Evolutionary conservation across 208 protist species (phyloP), one percentile per base, ranked within the genome.

Genomic region (Leishmania mexicana): DNA sequence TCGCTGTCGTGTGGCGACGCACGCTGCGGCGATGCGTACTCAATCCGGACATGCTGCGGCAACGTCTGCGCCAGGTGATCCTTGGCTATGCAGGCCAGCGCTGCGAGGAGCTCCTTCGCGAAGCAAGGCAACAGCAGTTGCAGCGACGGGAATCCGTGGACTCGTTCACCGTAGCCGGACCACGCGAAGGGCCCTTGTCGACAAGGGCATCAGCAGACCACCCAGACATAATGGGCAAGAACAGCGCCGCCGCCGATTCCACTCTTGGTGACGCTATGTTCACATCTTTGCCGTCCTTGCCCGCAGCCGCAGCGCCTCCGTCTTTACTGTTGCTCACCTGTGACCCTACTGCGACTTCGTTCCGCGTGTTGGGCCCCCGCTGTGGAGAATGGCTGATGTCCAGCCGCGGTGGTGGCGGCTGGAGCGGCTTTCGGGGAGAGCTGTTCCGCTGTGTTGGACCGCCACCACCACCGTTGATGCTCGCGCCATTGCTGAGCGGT

Each of bases 1-100:
- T 92, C 76, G 40, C 87, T 47, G 87, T 83, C 13, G 83, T 91
- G 76, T 93, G 92, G 88, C 83, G 90, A 28, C 79, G 81, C 10
- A 86, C 87, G 28, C 73, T 95, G 70, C 74, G 76, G 7, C 75
- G 73, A 7, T 92, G 87, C 68, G 73, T 87, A 77, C 42, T 58
- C 2, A 85, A 90, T 42, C 76, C 68, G 45, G 74, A 86, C 35
- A 76, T 80, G 38, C 71, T 76, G 65, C 79, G 90, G 58, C 83
- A 81, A 42, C 82, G 68, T 28, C 81, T 93, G 64, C 88, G 89
- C 1, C 79, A 86, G 64, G 54, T 87, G 17, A 71, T 92, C 19
- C 75, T 89, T 4, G 76, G 81, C 19, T 81, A 84, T n/a, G 60
- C 84, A 21, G 79, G 78, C 5, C 62, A 81, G 47, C 84, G 84